Percentiles rank a stretch among this genome's conserved stretches.
Conservation (phyloP, 345 rosid genomes). For the Corchorus capsularis region DNA sequence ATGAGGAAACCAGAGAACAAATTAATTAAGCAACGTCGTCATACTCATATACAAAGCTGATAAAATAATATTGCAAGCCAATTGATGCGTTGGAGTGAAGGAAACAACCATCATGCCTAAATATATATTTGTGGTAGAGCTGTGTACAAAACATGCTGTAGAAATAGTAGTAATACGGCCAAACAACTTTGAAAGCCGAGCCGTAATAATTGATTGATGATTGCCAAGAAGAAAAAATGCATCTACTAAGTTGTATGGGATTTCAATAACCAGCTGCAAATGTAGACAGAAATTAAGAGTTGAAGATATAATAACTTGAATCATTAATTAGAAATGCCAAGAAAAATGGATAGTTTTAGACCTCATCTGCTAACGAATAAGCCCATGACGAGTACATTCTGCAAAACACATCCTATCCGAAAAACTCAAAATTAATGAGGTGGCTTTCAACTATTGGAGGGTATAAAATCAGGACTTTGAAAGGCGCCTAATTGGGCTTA, state of each 20-base stretch:
- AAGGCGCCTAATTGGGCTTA: neutral
- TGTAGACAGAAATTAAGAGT: neutral
- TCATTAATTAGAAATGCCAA: neutral
- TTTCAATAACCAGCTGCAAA: slow-evolving; percentile 39
- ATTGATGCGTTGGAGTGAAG: slow-evolving; percentile 36
- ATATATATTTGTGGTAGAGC: slow-evolving; percentile 44
- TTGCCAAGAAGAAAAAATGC: slow-evolving; percentile 31
- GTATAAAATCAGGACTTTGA: slow-evolving; percentile 41
- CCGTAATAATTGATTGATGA: slow-evolving; percentile 32
- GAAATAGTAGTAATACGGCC: no score
- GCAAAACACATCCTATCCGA: slow-evolving; percentile 60
- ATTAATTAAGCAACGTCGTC: slow-evolving; percentile 30
- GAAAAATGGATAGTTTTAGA: slow-evolving; percentile 16
- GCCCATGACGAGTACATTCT: slow-evolving; percentile 65
- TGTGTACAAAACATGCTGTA: slow-evolving; percentile 39
- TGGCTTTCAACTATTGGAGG: slow-evolving; percentile 45
- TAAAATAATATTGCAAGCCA: slow-evolving; percentile 31
- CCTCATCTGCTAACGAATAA: slow-evolving; percentile 65
- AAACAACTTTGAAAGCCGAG: slow-evolving; percentile 40
- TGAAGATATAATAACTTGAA: neutral
- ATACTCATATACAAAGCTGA: neutral
- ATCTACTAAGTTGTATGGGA: slow-evolving; percentile 46
- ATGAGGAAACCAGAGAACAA: slow-evolving; percentile 48
- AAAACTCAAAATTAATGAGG: slow-evolving; percentile 38
- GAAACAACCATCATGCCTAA: slow-evolving; percentile 52